These are phyloP conservation scores for Ascochyta clinopodiicola DNA, from an alignment of 2,329 filamentous ascomycete genomes.

Conservation along the genomic window DNA sequence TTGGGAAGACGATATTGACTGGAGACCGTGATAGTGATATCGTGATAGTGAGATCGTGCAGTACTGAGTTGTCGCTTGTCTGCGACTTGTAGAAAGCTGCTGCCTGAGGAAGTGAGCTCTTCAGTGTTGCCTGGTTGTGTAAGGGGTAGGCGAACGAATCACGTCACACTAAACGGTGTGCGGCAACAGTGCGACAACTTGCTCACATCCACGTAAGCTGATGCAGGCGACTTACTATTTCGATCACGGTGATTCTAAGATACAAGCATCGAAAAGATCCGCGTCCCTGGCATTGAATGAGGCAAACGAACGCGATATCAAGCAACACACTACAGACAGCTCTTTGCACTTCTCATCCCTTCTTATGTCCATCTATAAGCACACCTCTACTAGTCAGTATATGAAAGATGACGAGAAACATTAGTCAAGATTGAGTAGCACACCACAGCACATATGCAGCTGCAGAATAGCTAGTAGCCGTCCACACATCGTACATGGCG, in stretches of 20 bases:
- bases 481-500: not conserved
- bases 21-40: too few relatives aligned
- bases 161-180: not conserved
- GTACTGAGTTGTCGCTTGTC: not conserved
- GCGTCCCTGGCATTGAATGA: too few relatives aligned
- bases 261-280: too few relatives aligned
- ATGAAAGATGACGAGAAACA: not conserved
- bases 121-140: conserved; percentile 1
- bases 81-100: not conserved
- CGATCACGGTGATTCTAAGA: too few relatives aligned
- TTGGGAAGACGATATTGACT: not conserved
- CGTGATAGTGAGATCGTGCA: too few relatives aligned
- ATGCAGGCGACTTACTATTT: too few relatives aligned
- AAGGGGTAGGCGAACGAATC: not conserved
- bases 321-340: not conserved
- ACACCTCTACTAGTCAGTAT: not conserved
- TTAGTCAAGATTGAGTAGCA: not conserved
- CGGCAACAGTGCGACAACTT: too few relatives aligned
- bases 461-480: not conserved
- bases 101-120: not conserved
- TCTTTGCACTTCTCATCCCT: not conserved
- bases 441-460: too few relatives aligned
- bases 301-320: too few relatives aligned
- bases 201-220: too few relatives aligned
- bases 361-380: not conserved